A percentile compares a stretch with the other conserved stretches of the same genome.
phyloP scores from a whole-genome alignment of 1,139 yeast genomes.

The Yamadazyma triangularis region DNA sequence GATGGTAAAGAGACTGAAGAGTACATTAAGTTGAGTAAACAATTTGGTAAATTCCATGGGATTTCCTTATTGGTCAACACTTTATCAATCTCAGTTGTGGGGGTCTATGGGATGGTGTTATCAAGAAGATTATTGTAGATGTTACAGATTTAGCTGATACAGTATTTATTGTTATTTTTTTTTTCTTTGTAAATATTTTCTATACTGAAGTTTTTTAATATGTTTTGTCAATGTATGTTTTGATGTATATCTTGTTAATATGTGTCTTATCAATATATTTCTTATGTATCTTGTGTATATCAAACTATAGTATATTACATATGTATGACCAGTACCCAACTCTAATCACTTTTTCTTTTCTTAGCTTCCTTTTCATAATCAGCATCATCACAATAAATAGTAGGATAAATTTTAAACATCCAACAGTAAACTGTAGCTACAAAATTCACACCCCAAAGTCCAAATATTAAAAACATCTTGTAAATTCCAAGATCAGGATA shows the following conservation, averaged over 20 bases:
- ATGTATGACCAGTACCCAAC: no score
- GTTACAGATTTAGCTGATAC: no score
- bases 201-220: no score
- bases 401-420: constrained; percentile 16
- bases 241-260: no score
- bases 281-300: no score
- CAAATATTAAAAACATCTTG: constrained; percentile 15
- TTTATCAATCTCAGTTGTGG: constrained; percentile 53
- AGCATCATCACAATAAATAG: constrained; percentile 12
- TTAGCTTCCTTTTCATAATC: constrained; percentile 3
- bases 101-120: constrained; percentile 66
- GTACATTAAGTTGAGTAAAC: constrained; percentile 51
- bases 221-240: no score
- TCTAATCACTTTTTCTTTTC: constrained; percentile 7
- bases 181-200: no score
- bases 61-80: constrained; percentile 64
- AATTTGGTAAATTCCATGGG: constrained; percentile 75
- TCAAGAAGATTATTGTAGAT: constrained; percentile 26
- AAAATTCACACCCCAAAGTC: constrained; percentile 14
- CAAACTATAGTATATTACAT: no score
- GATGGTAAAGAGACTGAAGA: constrained; percentile 50
- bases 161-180: no score
- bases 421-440: constrained; percentile 16
- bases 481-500: constrained; percentile 17
- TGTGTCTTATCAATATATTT: no score